Evolutionary conservation across 257 asterid species (phyloP), one percentile per base, ranked within the genome.

Genomic region (Scutellaria baicalensis): DNA sequence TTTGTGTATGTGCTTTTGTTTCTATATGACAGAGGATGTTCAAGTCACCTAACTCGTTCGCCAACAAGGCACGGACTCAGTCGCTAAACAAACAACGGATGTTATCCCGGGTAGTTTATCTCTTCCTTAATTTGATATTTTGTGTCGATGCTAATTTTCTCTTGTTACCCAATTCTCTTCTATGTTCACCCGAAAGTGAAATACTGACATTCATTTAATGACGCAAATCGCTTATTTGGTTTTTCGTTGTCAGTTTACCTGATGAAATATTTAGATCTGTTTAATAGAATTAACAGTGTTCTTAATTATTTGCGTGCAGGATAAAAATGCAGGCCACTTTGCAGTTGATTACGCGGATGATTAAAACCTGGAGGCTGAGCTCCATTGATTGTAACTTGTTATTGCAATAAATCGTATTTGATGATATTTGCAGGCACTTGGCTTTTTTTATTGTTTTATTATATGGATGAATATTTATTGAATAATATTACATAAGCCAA

Each of bases 31-130:
- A 91, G 97, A 88, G 90, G 81, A 67, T 87, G 84, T 89, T 59
- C 77, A 91, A 78, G 83, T 89, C 96, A 18, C 96, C 91, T 2
- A 94, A 91, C 81, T 94, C 97, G 0, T 84, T 80, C 35, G 81
- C 84, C 43, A 87, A 73, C 83, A 94, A 94, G 87, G 95, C 96
- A 3, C 81, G 99, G 68, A 94, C 99, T 1, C 99, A 84, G 59
- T 57, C 77, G 3, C 82, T 89, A 6, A 94, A 91, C 86, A 91
- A 91, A 71, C 92, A 94, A 61, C 77, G 97, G 66, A 84, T 71
- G 85, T 36, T 83, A 47, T 78, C 96, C 57, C 93, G 83, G 97
- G 98, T 87, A 72, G 9, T 66, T 81, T 8, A 14, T 66, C 16
- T 43, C 61, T 9, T 52, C 16, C 11, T 14, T 11, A 8, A 2